Evolutionary conservation across 176 grass and related monocot species (phyloP).

Genomic region (Eleusine indica): DNA sequence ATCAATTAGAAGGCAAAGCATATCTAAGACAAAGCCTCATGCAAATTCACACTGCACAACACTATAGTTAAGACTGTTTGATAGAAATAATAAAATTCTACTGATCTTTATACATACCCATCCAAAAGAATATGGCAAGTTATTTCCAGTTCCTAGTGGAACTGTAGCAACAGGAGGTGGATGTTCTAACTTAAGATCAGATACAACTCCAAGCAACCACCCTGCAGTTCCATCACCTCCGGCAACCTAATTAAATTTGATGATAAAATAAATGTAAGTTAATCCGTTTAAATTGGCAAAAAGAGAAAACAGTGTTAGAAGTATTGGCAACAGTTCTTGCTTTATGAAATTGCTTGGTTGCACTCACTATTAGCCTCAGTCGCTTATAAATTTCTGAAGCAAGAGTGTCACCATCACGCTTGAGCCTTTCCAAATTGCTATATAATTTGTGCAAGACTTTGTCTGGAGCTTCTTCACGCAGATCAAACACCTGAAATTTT

Average conservation of each 20-base stretch:
- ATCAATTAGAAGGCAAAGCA: conserved; percentile 12
- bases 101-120: conserved; percentile 68
- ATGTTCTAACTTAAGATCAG: conserved; percentile 80
- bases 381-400: conserved; percentile 68
- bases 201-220: conserved; percentile 96
- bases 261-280: conserved; percentile 32
- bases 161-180: conserved; percentile 86
- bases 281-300: conserved; percentile 30
- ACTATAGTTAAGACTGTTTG: conserved; percentile 1
- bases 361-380: conserved; percentile 94
- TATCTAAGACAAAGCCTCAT: conserved; percentile 18
- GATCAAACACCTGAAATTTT: conserved; percentile 80
- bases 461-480: conserved; percentile 75
- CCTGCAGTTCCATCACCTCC: conserved; percentile 92
- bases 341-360: conserved; percentile 11
- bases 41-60: conserved; percentile 5
- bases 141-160: conserved; percentile 98
- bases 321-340: conserved; percentile 33
- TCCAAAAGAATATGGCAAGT: conserved; percentile 94
- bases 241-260: conserved; percentile 76
- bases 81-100: background rate
- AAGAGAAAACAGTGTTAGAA: conserved; percentile 16
- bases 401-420: conserved; percentile 62
- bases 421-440: conserved; percentile 77
- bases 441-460: conserved; percentile 81